Base-by-base conservation (phyloP, 495 filamentous ascomycete genomes). In the Trichoderma gamsii region DNA sequence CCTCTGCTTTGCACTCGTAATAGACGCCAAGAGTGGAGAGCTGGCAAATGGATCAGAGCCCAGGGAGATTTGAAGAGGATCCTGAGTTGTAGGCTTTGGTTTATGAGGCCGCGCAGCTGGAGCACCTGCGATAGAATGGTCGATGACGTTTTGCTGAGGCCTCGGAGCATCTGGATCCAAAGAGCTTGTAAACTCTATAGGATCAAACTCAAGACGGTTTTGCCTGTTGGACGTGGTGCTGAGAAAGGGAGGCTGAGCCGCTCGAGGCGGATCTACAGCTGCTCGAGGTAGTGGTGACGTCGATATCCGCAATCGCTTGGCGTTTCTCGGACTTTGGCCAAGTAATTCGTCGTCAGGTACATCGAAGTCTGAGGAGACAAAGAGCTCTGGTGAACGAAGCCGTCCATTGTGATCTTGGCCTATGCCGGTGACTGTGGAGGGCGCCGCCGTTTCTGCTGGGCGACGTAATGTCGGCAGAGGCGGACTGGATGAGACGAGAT, bases 1-100 rank as follows among this genome's bases (percentile, higher is more conserved):
- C 69, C 71, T 32, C 66, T 59, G 52, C 35, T 70, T n/a, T 68
- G 66, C 61, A 67, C 8, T 38, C 5, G 69, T 63, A 64, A 64
- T 11, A 68, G 67, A 27, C 64, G 65, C 64, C 23, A 32, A 18
- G 21, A 15, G 29, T 4, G 68, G 68, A 27, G 67, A 63, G 29
- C 64, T 52, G 13, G 64, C 63, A 15, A 67, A 49, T 18, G 52
- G 63, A 25, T 68, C 68, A 21, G 27, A 43, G 65, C 3, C 21
- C 27, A 41, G 46, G 23, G 23, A 21, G 51, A 67, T 15, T 29
- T 41, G 15, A 65, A 3, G 64, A 56, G 25, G 35, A 18, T 18
- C 64, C 64, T 46, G 27, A 5, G 9, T 38, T n/a, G 51, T 56
- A 1, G 1, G 51, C 44, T 49, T 18, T 2, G 51, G 4, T 5